These are phyloP conservation scores for Aureobasidium sp. DNA, from an alignment of 2,329 filamentous ascomycete species.

Conservation along the genomic window DNA sequence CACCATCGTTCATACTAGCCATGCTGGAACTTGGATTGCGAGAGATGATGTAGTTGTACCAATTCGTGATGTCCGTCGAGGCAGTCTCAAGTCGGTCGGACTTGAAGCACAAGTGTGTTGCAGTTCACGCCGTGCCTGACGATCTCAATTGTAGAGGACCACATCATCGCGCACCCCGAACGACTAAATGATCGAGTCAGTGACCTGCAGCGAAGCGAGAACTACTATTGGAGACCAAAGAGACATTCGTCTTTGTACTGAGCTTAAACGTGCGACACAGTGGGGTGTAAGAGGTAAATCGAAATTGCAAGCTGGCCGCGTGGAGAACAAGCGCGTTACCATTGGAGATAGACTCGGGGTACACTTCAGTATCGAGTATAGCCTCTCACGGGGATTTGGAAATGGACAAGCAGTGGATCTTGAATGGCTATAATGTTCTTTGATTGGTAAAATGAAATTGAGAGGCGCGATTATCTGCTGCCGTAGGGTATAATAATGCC, in stretches of 20 bases:
- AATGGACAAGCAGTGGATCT: background rate
- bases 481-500: constrained; percentile 9
- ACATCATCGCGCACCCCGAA: background rate
- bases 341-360: background rate
- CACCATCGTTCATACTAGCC: background rate
- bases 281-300: constrained; percentile 1
- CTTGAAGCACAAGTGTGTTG: background rate
- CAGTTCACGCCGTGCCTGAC: constrained; percentile 1
- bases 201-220: background rate
- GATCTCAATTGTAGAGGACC: background rate
- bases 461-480: constrained; percentile 10
- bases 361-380: too few species aligned
- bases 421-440: background rate
- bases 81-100: background rate
- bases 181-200: background rate
- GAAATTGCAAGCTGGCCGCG: background rate
- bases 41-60: constrained; percentile 1
- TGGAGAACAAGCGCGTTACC: background rate
- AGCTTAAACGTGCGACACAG: background rate
- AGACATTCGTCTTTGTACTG: background rate
- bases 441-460: background rate
- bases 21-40: background rate
- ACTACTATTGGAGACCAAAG: background rate
- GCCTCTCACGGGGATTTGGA: background rate
- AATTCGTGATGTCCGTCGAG: background rate